A percentile compares a stretch with the other conserved stretches of the same genome.
phyloP scores from a whole-genome alignment of 2,329 filamentous ascomycete species.

The Hymenoscyphus albidus region DNA sequence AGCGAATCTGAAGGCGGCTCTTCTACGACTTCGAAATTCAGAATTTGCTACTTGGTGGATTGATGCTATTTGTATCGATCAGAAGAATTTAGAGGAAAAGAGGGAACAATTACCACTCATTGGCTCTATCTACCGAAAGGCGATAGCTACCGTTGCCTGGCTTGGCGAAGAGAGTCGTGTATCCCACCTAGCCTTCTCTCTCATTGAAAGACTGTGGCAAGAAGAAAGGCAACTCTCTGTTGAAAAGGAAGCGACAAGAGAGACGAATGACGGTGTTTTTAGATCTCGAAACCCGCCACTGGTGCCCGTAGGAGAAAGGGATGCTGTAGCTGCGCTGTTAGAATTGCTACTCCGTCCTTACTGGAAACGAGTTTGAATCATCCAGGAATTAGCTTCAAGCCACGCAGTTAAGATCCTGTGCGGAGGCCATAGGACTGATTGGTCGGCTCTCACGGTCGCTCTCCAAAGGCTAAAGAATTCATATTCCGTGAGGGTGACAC shows the following conservation, averaged over 20 bases:
- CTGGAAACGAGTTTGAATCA: conserved; percentile 10
- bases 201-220: neutral
- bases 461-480: neutral
- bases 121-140: conserved; percentile 27
- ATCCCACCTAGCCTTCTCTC: neutral
- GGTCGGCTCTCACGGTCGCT: neutral
- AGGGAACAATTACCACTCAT: conserved; percentile 24
- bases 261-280: neutral
- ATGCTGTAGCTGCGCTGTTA: neutral
- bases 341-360: neutral
- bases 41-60: neutral
- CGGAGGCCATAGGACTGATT: neutral
- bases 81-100: conserved; percentile 21
- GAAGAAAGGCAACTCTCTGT: neutral
- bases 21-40: neutral
- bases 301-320: neutral
- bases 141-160: conserved; percentile 9
- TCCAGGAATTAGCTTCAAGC: conserved; percentile 6
- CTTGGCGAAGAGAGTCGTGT: conserved; percentile 9
- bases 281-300: neutral
- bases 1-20: neutral
- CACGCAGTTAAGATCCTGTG: neutral
- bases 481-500: neutral
- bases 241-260: neutral
- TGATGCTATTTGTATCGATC: conserved; percentile 18